Evolutionary conservation across 768 basidiomycete genomes (phyloP).

Genomic region (Rossbeevera mucosa): DNA sequence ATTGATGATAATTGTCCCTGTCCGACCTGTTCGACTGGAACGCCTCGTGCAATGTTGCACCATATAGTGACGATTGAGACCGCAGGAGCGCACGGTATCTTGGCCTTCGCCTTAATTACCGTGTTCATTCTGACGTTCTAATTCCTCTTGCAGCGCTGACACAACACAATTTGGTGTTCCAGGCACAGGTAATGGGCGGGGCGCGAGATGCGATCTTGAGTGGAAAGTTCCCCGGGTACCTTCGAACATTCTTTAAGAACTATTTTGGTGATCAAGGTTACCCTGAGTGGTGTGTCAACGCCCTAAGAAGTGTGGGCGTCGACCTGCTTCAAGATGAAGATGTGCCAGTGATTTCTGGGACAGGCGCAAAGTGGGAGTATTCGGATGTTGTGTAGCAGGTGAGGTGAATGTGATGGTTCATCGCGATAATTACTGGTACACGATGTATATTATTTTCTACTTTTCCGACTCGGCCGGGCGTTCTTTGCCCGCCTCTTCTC

Average conservation of each 20-base stretch:
- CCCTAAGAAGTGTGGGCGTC: conserved; percentile 75
- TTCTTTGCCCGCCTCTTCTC: conserved; percentile 76
- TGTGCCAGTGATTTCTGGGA: conserved; percentile 51
- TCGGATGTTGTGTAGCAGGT: conserved; percentile 35
- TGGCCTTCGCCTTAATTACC: conserved; percentile 14
- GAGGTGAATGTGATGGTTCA: neutral
- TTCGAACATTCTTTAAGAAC: conserved; percentile 66
- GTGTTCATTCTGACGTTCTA: conserved; percentile 11
- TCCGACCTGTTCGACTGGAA: conserved; percentile 70
- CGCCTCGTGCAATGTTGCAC: conserved; percentile 70
- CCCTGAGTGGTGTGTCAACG: conserved; percentile 87
- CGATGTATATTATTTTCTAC: conserved; percentile 22
- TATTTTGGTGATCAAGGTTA: conserved; percentile 80
- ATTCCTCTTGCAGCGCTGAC: conserved; percentile 55
- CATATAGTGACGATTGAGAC: conserved; percentile 78
- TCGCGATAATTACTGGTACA: neutral
- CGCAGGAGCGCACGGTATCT: conserved; percentile 75
- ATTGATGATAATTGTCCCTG: conserved; percentile 81
- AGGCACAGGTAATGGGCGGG: conserved; percentile 83
- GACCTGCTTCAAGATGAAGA: conserved; percentile 62
- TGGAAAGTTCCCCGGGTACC: conserved; percentile 74
- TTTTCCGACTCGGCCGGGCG: conserved; percentile 56
- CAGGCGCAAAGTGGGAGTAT: conserved; percentile 80
- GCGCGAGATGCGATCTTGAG: conserved; percentile 77
- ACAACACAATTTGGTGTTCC: conserved; percentile 79